phyloP scores from a whole-genome alignment of 352 stramenopile species.

The Phytophthora litchii region DNA sequence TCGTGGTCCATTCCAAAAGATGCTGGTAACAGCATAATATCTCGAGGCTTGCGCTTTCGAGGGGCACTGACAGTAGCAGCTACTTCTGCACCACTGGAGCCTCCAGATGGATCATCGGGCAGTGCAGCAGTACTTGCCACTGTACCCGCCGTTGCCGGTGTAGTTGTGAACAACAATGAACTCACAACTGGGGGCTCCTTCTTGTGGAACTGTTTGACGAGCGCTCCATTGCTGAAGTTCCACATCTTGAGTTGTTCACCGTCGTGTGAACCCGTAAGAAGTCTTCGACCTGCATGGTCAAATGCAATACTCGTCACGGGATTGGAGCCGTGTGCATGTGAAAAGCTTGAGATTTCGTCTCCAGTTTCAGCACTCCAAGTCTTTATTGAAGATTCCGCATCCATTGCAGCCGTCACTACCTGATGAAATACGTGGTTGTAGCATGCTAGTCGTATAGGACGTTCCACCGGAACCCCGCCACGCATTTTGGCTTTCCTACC shows the following conservation, averaged over 20 bases:
- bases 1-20: conserved; percentile 68
- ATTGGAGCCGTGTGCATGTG: conserved; percentile 63
- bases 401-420: conserved; percentile 80
- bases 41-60: conserved; percentile 53
- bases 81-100: conserved; percentile 8
- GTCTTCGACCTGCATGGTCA: conserved; percentile 71
- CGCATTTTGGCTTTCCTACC: conserved; percentile 18
- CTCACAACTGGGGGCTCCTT: conserved; percentile 38
- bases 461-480: conserved; percentile 11
- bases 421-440: conserved; percentile 89
- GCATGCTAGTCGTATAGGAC: conserved; percentile 56
- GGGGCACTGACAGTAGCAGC: conserved; percentile 6
- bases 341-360: conserved; percentile 84
- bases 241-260: conserved; percentile 85
- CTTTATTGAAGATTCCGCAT: conserved; percentile 75
- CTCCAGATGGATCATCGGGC: conserved; percentile 10
- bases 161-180: conserved; percentile 33
- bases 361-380: conserved; percentile 88
- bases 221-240: conserved; percentile 90
- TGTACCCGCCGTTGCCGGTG: conserved; percentile 23
- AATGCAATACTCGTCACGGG: conserved; percentile 86
- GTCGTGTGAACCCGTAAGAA: conserved; percentile 85
- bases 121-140: conserved; percentile 24
- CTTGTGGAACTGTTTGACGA: conserved; percentile 87
- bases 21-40: conserved; percentile 68